Evolutionary conservation across 495 filamentous ascomycete species (phyloP), one percentile per base, ranked within the genome.

Genomic region (Mycothermus thermophilus): DNA sequence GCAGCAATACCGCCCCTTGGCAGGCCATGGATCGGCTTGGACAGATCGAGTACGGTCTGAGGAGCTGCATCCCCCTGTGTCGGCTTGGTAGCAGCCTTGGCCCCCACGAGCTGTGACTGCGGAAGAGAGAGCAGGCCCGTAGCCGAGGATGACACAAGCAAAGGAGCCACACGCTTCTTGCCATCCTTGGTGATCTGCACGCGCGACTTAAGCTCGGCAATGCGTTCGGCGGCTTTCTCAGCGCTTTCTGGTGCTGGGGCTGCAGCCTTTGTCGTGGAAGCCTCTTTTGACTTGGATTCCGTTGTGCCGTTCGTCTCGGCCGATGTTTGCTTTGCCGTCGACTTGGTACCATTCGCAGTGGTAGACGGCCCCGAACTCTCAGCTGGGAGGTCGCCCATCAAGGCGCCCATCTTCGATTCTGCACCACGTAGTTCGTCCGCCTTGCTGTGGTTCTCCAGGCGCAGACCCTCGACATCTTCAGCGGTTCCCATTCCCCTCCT

Each of bases 141-240:
- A 6, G 80, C 83, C 14, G 81, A 78, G 13, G 75, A 83, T 3
- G 90, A 95, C 11, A 99, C 80, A 3, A 99, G 69, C 46, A 96
- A 57, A 5, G 90, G 90, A 3, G 83, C 82, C 35, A 99, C 85
- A 16, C 92, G 74, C 60, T 96, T 99, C 59, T 86, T 95, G 12
- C 90, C 90, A 35, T 99, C 90, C 54, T 96, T 95, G 1, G 86
- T 93, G 31, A 93, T 80, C 12, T 85, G 93, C 6, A 94, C 83
- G 8, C 88, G 77, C 32, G 83, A 75, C 54, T 96, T 96, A 39
- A 95, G 52, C 35, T 75, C 73, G 32, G 84, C 81, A 23, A 92
- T 63, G 43, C 81, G 78, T 28, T 65, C 57, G 22, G 62, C 75
- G 3, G 74, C 60, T 47, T 77, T 75, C 37, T 67, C 57, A 49